Percentiles rank a stretch among this genome's conserved stretches.
These are phyloP conservation scores for Corniculantispora saksenae DNA, from an alignment of 2,329 filamentous ascomycete genomes.

Conservation along the genomic window DNA sequence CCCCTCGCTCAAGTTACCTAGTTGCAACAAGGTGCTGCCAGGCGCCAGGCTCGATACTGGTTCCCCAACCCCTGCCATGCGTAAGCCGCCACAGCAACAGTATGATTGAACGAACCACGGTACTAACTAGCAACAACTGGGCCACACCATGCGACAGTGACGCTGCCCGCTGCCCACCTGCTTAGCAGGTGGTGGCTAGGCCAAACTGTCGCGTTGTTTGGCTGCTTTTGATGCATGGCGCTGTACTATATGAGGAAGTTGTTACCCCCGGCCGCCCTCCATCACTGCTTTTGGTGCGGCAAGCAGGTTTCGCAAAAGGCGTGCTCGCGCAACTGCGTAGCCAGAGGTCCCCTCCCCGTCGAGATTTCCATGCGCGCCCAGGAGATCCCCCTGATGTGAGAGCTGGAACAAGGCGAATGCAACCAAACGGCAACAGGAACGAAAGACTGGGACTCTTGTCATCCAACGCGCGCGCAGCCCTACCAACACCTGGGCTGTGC, in stretches of 20 bases:
- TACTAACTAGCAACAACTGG: not conserved
- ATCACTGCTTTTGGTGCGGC: not conserved
- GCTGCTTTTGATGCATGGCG: slow-evolving; percentile 9
- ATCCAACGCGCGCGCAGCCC: slow-evolving; percentile 6
- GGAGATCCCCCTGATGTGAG: not conserved
- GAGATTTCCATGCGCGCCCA: not conserved
- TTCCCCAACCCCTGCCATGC: not conserved
- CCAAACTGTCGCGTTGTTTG: not conserved
- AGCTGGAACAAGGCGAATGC: slow-evolving; percentile 11
- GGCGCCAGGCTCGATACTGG: slow-evolving; percentile 4
- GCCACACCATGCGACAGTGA: slow-evolving; percentile 10
- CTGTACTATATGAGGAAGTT: slow-evolving; percentile 11
- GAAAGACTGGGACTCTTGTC: not conserved
- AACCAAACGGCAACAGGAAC: slow-evolving; percentile 5
- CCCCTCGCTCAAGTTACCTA: not conserved
- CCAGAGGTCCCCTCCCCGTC: not conserved
- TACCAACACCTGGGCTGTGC: not conserved
- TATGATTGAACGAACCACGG: slow-evolving; percentile 12
- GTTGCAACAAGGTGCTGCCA: not conserved
- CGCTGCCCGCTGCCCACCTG: slow-evolving; percentile 3
- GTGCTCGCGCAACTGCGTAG: not conserved
- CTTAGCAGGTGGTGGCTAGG: not conserved
- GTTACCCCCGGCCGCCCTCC: slow-evolving; percentile 7
- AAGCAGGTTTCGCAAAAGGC: not conserved
- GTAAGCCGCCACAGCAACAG: slow-evolving; percentile 15